Evolutionary conservation across 306 rosid genomes (phyloP), one percentile per base, ranked within the genome.

Genomic region (Rosa persica): DNA sequence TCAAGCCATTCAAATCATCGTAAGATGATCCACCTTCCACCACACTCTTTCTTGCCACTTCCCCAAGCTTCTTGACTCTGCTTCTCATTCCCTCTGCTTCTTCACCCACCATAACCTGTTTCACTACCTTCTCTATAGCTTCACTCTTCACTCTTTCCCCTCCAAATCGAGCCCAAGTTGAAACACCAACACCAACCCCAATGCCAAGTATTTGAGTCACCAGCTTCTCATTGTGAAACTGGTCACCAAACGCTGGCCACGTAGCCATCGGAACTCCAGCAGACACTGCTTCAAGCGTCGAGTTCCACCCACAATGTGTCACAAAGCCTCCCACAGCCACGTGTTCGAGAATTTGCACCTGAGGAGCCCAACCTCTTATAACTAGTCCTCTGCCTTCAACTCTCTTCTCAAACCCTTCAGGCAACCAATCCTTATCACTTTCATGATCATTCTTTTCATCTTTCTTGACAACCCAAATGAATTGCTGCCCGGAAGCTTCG

Each of bases 301-400:
- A 76, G 42, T 81, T 85, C 88, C 88, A 85, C 16, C 88, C 86
- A 43, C 88, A 85, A 58, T 85, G 88, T 0, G 84, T 85, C 80
- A 82, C 82, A 48, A 85, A 85, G 12, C 86, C 84, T 34, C 84
- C 88, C 0, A 82, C 51, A 0, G 82, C 74, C 15, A 40, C 23
- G 15, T 85, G 82, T 16, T 79, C 76, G 3, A 85, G 74, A 40
- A 82, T 85, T 76, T 77, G 27, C 73, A 82, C 48, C 42, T 85
- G 88, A 2, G 87, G 85, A 6, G 87, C 87, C 89, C 89, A 83
- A 0, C 87, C 83, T 81, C 81, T 82, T 22, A 86, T 42, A 4
- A 86, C 70, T 36, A 80, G 3, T 39, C 87, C 87, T 22, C 47
- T 87, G n/a, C 83, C 87, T 61, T 85, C 58, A 6, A 64, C 79